A percentile compares a stretch with the other conserved stretches of the same genome.
phyloP scores from a whole-genome alignment of 441 rosid species.

The Populus trichocarpa region DNA sequence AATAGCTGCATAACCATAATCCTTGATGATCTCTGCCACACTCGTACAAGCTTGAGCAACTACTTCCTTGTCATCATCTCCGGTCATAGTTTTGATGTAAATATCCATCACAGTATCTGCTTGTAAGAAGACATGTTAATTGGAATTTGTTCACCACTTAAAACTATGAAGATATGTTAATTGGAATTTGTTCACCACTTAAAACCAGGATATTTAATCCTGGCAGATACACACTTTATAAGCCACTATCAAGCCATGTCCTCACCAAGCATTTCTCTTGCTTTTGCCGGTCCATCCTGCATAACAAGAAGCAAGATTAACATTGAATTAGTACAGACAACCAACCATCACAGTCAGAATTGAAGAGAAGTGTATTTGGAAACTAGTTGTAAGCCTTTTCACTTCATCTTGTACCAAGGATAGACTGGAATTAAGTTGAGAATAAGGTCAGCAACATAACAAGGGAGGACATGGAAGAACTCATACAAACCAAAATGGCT shows the following conservation, averaged over 20 bases:
- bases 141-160: too few species aligned
- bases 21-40: conserved; percentile 81
- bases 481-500: background rate
- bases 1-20: conserved; percentile 72
- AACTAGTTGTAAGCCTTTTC: background rate
- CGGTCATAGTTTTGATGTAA: conserved; percentile 76
- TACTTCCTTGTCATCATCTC: conserved; percentile 97
- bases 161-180: conserved; percentile 19
- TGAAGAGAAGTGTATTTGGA: background rate
- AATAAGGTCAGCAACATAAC: background rate
- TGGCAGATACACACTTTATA: conserved; percentile 5
- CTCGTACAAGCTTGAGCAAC: conserved; percentile 96
- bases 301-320: conserved; percentile 20
- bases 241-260: conserved; percentile 13
- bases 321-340: conserved; percentile 6
- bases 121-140: conserved; percentile 19
- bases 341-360: background rate
- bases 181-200: conserved; percentile 12
- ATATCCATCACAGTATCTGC: conserved; percentile 78
- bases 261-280: conserved; percentile 80
- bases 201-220: conserved; percentile 1
- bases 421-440: background rate
- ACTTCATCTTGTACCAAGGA: background rate
- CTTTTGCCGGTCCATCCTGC: conserved; percentile 77
- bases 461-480: background rate